phyloP scores from a whole-genome alignment of 805 yeast species.

The Metschnikowia hibisci region DNA sequence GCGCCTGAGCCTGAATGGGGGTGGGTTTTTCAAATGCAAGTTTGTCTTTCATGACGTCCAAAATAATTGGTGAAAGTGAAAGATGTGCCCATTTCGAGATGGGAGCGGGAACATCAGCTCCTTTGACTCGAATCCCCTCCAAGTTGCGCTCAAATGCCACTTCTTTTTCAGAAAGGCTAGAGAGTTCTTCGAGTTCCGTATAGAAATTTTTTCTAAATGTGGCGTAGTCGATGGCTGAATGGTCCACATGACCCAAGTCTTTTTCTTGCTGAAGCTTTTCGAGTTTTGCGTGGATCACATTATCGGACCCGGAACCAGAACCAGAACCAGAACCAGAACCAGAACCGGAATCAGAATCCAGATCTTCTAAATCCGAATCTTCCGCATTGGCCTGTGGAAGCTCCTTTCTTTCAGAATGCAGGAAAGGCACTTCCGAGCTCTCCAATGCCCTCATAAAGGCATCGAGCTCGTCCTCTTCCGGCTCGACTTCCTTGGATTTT shows the following conservation, averaged over 20 bases:
- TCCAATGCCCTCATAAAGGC: constrained; percentile 13
- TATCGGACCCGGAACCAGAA: constrained; percentile 14
- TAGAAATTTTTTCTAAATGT: constrained; percentile 63
- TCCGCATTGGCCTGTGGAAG: neutral
- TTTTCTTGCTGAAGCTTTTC: constrained; percentile 46
- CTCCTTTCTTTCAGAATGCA: neutral
- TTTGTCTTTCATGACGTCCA: constrained; percentile 47
- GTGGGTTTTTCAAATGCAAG: constrained; percentile 65
- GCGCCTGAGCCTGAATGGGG: constrained; percentile 84
- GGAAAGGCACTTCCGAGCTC: neutral
- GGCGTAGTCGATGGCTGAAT: constrained; percentile 41
- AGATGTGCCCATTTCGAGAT: constrained; percentile 74
- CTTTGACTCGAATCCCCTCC: constrained; percentile 67
- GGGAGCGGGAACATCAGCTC: constrained; percentile 58
- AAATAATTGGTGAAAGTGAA: constrained; percentile 63
- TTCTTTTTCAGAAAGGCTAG: constrained; percentile 48
- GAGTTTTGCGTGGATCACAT: constrained; percentile 33
- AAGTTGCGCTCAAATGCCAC: constrained; percentile 49
- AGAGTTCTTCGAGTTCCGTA: constrained; percentile 52
- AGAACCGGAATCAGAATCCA: neutral
- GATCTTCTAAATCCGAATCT: constrained; percentile 8
- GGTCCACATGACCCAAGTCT: constrained; percentile 46
- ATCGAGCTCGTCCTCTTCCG: constrained; percentile 27
- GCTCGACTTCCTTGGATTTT: neutral
- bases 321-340: neutral